phyloP scores from a whole-genome alignment of 768 basidiomycete genomes.

The Phaeotremella skinneri region DNA sequence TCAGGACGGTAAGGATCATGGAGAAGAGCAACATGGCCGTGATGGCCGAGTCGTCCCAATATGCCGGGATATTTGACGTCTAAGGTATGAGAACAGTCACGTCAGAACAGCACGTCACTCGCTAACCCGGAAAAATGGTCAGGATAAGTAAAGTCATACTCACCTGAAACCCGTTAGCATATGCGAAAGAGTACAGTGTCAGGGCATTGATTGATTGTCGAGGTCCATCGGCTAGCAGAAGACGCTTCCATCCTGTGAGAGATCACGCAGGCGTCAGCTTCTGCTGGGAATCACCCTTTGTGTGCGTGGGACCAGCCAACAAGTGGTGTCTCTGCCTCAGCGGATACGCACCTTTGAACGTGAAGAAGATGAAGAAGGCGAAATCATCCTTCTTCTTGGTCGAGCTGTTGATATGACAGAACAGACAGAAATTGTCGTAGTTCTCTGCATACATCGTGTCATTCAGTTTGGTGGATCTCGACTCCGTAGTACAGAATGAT shows the following conservation, averaged over 20 bases:
- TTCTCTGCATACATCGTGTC: constrained; percentile 60
- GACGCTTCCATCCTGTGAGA: constrained; percentile 73
- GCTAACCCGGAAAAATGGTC: too few species aligned
- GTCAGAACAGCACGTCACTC: too few species aligned
- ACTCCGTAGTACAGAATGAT: neutral
- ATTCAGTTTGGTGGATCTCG: neutral
- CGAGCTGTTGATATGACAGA: constrained; percentile 91
- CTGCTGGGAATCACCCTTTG: too few species aligned
- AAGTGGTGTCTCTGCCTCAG: too few species aligned
- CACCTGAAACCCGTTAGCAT: constrained; percentile 64
- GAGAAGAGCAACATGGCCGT: constrained; percentile 82
- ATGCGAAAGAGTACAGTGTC: constrained; percentile 87
- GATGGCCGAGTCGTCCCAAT: constrained; percentile 61
- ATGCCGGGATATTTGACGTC: constrained; percentile 60
- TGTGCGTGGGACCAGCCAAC: too few species aligned
- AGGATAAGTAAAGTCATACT: too few species aligned
- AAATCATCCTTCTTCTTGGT: constrained; percentile 96
- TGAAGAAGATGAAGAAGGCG: constrained; percentile 99
- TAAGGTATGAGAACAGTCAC: too few species aligned
- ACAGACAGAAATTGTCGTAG: constrained; percentile 98
- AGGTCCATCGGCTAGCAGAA: constrained; percentile 87
- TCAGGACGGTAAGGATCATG: constrained; percentile 81
- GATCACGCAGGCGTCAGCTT: neutral
- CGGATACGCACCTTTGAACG: constrained; percentile 80
- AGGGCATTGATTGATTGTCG: constrained; percentile 97